Base-by-base conservation (phyloP, 1,139 yeast species). In the Protomyces macrosporus region DNA sequence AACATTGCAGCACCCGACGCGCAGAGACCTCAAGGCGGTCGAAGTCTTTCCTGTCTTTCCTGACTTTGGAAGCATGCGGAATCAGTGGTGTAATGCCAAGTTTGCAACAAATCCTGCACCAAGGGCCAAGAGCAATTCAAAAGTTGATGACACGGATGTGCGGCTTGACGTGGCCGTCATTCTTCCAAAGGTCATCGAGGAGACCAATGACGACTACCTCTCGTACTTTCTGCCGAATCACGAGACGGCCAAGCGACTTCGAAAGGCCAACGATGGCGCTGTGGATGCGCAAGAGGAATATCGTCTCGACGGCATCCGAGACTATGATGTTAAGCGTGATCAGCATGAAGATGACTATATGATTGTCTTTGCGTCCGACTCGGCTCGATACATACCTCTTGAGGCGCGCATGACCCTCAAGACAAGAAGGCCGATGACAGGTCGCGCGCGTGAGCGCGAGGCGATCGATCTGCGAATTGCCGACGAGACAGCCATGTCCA, bases 11-110 rank as follows among this genome's bases (percentile, higher is more conserved):
- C 98, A 91, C 75, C 98, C 98, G 45, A 80, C 82, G 48, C 88
- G 85, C 76, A 87, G 82, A 72, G 79, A 82, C 64, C 76, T 89
- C 65, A 85, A 81, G 66, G 95, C 96, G 0, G 90, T 86, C 35
- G 82, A 80, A 67, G 81, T 90, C 0, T 88, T 90, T 89, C 86
- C 88, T 48, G 77, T 91, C 40, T 77, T 90, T 67, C 98, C 98
- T 3, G 97, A 91, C 74, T 84, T 95, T 14, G 85, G 93, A 14
- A 83, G 87, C 81, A 80, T 88, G 82, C 97, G 91, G 74, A 84
- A 88, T 69, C 64, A 59, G 45, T 56, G 37, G 33, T 42, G 60
- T 23, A 55, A 56, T 42, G 55, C 54, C 40, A 52, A 51, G 42
- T 53, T 62, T 30, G 42, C 62, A 4, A 51, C 62, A 12, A 58